A percentile compares a stretch with the other conserved stretches of the same genome.
Conservation (phyloP, 2,329 filamentous ascomycete species). For the Proliferodiscus dingleyae region DNA sequence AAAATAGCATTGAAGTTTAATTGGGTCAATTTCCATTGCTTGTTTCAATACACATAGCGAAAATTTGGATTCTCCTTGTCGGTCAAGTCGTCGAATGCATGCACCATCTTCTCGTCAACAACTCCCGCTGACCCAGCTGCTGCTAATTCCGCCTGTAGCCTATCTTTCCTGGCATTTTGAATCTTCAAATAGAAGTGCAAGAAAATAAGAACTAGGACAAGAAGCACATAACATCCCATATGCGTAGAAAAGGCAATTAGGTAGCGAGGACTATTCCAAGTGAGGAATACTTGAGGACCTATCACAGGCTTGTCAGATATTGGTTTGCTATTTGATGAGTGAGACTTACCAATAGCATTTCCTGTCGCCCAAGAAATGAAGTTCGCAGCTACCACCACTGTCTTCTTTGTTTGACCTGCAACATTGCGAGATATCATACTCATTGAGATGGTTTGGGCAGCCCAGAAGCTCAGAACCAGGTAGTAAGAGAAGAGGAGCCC, state of each 20-base stretch:
- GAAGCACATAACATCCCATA: slow-evolving; percentile 39
- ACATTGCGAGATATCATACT: slow-evolving; percentile 54
- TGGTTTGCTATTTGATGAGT: slow-evolving; percentile 23
- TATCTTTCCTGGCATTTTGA: slow-evolving; percentile 26
- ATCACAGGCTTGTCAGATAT: neutral
- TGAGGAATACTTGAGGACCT: slow-evolving; percentile 49
- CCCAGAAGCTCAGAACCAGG: slow-evolving; percentile 74
- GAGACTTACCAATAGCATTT: slow-evolving; percentile 45
- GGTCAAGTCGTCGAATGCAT: slow-evolving; percentile 31
- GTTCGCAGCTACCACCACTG: slow-evolving; percentile 45
- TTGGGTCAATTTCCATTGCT: too few relatives aligned
- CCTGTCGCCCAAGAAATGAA: slow-evolving; percentile 47
- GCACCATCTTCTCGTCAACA: slow-evolving; percentile 18
- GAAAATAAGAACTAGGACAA: slow-evolving; percentile 20
- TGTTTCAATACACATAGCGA: slow-evolving; percentile 25
- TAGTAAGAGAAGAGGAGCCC: slow-evolving; percentile 72
- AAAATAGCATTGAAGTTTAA: too few relatives aligned
- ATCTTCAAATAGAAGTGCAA: slow-evolving; percentile 29
- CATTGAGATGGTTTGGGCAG: slow-evolving; percentile 61
- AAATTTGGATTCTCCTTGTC: slow-evolving; percentile 28
- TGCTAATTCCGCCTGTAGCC: slow-evolving; percentile 8
- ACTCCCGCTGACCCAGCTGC: slow-evolving; percentile 11
- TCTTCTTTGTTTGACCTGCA: slow-evolving; percentile 47
- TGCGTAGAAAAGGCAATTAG: slow-evolving; percentile 50
- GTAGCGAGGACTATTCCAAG: slow-evolving; percentile 46